These are phyloP conservation scores for Blepharisma undulans DNA, from an alignment of 169 alveolate species.

Conservation along the genomic window DNA sequence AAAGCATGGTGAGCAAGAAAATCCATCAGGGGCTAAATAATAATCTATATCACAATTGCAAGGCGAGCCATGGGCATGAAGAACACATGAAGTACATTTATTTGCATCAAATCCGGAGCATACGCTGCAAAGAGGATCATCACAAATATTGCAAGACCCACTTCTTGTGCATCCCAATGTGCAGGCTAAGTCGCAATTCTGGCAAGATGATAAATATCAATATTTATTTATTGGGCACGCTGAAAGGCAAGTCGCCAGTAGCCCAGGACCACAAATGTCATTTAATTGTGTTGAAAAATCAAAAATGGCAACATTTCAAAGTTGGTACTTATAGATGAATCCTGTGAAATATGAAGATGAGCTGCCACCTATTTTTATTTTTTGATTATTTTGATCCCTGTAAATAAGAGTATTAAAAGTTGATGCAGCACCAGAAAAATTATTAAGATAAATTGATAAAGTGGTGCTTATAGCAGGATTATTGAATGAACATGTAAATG, in stretches of 20 bases:
- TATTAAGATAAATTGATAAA: not conserved
- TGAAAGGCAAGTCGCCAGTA: not conserved
- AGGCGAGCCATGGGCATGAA: not conserved
- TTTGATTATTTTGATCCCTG: not conserved
- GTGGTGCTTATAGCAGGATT: not conserved
- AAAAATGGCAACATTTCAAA: not conserved
- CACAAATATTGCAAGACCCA: not conserved
- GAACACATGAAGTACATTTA: not conserved
- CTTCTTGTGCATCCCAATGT: not conserved
- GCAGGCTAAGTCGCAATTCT: not conserved
- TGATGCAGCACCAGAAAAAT: not conserved
- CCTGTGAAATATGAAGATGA: not conserved
- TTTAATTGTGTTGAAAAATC: not conserved
- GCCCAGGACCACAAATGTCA: not conserved
- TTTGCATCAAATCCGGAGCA: not conserved
- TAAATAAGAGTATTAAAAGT: not conserved
- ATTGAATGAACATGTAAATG: not conserved
- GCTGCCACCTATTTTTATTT: not conserved
- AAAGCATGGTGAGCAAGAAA: not conserved
- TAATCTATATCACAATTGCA: not conserved
- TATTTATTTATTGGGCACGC: not conserved
- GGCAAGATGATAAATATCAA: not conserved
- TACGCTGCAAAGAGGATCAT: not conserved
- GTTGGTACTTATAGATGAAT: not conserved
- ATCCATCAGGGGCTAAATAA: not conserved